Percentiles rank a stretch among this genome's conserved stretches.
These are phyloP conservation scores for Calonectria multiphialidica DNA, from an alignment of 2,329 filamentous ascomycete genomes.

Conservation along the genomic window DNA sequence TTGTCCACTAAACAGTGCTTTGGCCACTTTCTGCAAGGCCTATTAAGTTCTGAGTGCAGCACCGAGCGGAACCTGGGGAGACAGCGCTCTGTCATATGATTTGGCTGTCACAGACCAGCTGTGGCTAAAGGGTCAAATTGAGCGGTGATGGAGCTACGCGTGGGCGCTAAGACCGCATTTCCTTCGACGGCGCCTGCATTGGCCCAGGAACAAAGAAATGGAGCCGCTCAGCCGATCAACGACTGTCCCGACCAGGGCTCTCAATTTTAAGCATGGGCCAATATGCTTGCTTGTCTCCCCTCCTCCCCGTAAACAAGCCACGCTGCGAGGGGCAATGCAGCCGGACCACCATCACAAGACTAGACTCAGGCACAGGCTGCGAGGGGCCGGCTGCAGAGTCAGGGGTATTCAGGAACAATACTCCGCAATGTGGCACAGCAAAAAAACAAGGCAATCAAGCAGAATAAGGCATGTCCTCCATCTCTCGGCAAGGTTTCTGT, in stretches of 20 bases:
- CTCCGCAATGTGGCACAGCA: constrained; percentile 12
- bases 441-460: neutral
- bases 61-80: neutral
- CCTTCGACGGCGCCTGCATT: constrained; percentile 25
- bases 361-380: constrained; percentile 9
- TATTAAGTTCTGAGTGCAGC: constrained; percentile 12
- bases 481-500: neutral
- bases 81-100: neutral
- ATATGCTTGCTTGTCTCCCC: neutral
- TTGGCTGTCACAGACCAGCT: constrained; percentile 34
- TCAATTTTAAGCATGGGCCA: constrained; percentile 21
- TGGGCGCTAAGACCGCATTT: constrained; percentile 31
- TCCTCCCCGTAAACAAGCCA: constrained; percentile 13
- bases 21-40: constrained; percentile 25
- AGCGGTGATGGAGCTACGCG: constrained; percentile 20
- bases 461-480: neutral
- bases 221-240: constrained; percentile 8
- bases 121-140: constrained; percentile 33
- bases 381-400: neutral
- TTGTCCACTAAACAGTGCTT: neutral
- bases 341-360: neutral
- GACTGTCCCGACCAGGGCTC: neutral
- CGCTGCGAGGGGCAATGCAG: neutral
- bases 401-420: constrained; percentile 18
- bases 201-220: constrained; percentile 36